These are phyloP conservation scores for Exophiala aquamarina DNA, from an alignment of 2,329 filamentous ascomycete genomes.

Conservation along the genomic window DNA sequence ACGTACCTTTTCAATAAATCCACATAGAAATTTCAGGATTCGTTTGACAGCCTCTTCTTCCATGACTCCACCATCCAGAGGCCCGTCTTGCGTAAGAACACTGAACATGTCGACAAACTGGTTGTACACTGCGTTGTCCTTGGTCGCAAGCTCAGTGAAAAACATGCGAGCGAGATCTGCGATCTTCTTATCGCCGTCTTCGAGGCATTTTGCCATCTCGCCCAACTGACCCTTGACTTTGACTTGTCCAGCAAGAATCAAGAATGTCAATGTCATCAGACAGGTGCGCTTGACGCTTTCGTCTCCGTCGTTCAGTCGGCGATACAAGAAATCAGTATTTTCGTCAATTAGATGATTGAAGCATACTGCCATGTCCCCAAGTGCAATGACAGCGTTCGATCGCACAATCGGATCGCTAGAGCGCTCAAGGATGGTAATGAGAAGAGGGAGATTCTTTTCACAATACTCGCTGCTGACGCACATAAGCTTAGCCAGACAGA, in stretches of 20 bases:
- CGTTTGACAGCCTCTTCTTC: slow-evolving; percentile 82
- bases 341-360: slow-evolving; percentile 99
- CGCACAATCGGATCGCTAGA: slow-evolving; percentile 89
- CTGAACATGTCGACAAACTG: slow-evolving; percentile 99
- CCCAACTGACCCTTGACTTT: slow-evolving; percentile 98
- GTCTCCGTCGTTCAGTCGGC: slow-evolving; percentile 84
- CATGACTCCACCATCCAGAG: slow-evolving; percentile 46
- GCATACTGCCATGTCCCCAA: slow-evolving; percentile 98
- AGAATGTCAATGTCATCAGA: slow-evolving; percentile 95
- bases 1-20: slow-evolving; percentile 93
- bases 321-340: slow-evolving; percentile 97
- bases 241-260: slow-evolving; percentile 95
- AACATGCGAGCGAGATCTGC: slow-evolving; percentile 96
- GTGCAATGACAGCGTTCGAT: slow-evolving; percentile 92
- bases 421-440: slow-evolving; percentile 97
- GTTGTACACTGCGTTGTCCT: slow-evolving; percentile 98
- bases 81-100: slow-evolving; percentile 77
- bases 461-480: slow-evolving; percentile 97
- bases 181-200: slow-evolving; percentile 92
- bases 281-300: slow-evolving; percentile 93
- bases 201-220: slow-evolving; percentile 98
- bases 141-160: slow-evolving; percentile 94
- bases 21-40: slow-evolving; percentile 88
- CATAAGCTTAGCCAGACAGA: slow-evolving; percentile 98
- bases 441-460: slow-evolving; percentile 83